phyloP scores from a whole-genome alignment of 75 land plant genomes.

The Sequoia sempervirens region DNA sequence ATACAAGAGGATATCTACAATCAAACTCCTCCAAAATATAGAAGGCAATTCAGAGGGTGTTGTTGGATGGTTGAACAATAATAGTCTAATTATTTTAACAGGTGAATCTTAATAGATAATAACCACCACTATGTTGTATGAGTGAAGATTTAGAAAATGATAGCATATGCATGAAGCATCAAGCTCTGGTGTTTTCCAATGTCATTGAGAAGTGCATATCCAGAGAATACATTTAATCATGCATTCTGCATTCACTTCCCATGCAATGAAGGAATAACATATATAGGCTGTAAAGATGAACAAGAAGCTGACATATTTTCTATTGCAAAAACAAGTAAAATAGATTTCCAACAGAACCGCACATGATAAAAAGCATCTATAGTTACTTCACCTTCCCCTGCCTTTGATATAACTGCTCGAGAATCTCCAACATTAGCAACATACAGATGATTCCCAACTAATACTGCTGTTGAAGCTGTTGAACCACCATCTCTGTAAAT shows the following conservation, averaged over 20 bases:
- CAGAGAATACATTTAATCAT: background rate
- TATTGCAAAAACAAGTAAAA: background rate
- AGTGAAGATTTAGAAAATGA: background rate
- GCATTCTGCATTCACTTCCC: background rate
- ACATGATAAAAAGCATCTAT: background rate
- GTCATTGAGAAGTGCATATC: background rate
- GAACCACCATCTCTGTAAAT: slow-evolving; percentile 83
- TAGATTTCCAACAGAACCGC: background rate
- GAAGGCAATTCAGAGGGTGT: background rate
- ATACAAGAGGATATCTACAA: background rate
- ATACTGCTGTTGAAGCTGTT: slow-evolving; percentile 89
- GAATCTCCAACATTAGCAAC: slow-evolving; percentile 97
- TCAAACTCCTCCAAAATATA: background rate
- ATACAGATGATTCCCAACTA: slow-evolving; percentile 77
- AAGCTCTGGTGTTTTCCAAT: background rate
- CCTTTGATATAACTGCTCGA: slow-evolving; percentile 75
- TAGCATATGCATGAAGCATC: background rate
- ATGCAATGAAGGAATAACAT: background rate
- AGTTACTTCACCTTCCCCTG: slow-evolving; percentile 65
- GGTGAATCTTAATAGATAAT: background rate
- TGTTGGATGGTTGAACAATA: background rate
- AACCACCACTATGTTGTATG: background rate
- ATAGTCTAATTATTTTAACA: background rate
- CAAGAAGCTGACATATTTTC: background rate
- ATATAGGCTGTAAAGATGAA: background rate